phyloP scores from a whole-genome alignment of 129 eudicot genomes.

The Mikania micrantha region DNA sequence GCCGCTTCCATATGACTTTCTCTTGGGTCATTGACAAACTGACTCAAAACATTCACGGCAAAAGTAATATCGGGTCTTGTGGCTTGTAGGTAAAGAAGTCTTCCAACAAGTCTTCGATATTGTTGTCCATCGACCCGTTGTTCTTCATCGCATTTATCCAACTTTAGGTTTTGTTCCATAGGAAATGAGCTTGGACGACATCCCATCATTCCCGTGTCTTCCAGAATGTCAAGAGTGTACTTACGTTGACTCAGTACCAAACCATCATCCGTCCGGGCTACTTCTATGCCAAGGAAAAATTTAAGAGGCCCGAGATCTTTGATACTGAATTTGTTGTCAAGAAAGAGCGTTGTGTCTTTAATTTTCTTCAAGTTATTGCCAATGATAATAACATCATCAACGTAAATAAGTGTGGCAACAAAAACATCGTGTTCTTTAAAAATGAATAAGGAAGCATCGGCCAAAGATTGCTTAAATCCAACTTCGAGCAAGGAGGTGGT shows the following conservation, averaged over 20 bases:
- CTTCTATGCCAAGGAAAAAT: too few relatives aligned
- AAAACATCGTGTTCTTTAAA: not conserved
- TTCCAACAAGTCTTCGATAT: not conserved
- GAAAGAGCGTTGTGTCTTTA: not conserved
- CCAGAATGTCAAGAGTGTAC: too few relatives aligned
- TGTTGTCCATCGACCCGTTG: not conserved
- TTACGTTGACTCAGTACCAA: too few relatives aligned
- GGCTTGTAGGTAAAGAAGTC: not conserved
- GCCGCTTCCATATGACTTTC: too few relatives aligned
- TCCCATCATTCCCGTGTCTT: too few relatives aligned
- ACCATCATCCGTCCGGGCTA: too few relatives aligned
- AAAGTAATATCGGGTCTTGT: too few relatives aligned
- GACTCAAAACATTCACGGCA: too few relatives aligned
- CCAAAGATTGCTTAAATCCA: not conserved
- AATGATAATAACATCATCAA: not conserved
- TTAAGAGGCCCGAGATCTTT: too few relatives aligned
- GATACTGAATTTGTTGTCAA: not conserved
- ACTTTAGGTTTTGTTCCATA: too few relatives aligned
- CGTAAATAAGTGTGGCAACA: not conserved
- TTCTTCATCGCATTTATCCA: not conserved
- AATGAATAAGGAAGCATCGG: not conserved
- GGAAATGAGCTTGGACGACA: not conserved
- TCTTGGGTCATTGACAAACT: too few relatives aligned
- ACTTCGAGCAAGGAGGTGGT: not conserved
- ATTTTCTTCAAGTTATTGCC: not conserved